These are phyloP conservation scores for Boletus pseudopeckii DNA, from an alignment of 768 basidiomycete species.

Conservation along the genomic window DNA sequence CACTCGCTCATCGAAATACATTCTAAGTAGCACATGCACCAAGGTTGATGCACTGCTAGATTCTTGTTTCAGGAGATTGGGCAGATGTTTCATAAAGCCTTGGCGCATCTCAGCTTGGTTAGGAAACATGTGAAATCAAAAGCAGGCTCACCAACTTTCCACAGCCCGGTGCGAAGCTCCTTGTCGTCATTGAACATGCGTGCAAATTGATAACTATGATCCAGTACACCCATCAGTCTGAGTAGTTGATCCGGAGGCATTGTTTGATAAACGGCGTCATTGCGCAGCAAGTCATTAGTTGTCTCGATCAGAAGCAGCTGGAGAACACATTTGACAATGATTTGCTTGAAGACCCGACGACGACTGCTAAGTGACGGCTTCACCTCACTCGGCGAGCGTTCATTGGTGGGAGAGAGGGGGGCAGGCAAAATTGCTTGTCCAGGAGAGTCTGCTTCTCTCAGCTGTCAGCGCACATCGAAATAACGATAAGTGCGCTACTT, in stretches of 20 bases:
- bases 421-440: slow-evolving; percentile 77
- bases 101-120: slow-evolving; percentile 2
- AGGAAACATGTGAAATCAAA: background rate
- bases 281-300: slow-evolving; percentile 91
- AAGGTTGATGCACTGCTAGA: slow-evolving; percentile 95
- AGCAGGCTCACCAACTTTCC: slow-evolving; percentile 92
- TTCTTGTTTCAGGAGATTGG: slow-evolving; percentile 96
- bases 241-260: slow-evolving; percentile 94
- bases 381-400: slow-evolving; percentile 44
- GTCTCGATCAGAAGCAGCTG: slow-evolving; percentile 96
- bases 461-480: slow-evolving; percentile 8
- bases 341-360: slow-evolving; percentile 91
- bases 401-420: slow-evolving; percentile 76
- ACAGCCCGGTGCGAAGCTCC: slow-evolving; percentile 91
- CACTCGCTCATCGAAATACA: slow-evolving; percentile 90
- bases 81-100: slow-evolving; percentile 99
- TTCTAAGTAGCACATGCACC: slow-evolving; percentile 85
- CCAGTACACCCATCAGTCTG: slow-evolving; percentile 90
- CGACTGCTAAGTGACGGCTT: slow-evolving; percentile 66
- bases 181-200: slow-evolving; percentile 98
- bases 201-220: slow-evolving; percentile 97
- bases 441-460: slow-evolving; percentile 43
- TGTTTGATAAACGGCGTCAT: slow-evolving; percentile 84
- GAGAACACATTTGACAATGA: slow-evolving; percentile 99
- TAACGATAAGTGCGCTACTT: background rate